Percentiles rank a stretch among this genome's conserved stretches.
Conservation (phyloP, 257 asterid species). For the Petunia secreta region DNA sequence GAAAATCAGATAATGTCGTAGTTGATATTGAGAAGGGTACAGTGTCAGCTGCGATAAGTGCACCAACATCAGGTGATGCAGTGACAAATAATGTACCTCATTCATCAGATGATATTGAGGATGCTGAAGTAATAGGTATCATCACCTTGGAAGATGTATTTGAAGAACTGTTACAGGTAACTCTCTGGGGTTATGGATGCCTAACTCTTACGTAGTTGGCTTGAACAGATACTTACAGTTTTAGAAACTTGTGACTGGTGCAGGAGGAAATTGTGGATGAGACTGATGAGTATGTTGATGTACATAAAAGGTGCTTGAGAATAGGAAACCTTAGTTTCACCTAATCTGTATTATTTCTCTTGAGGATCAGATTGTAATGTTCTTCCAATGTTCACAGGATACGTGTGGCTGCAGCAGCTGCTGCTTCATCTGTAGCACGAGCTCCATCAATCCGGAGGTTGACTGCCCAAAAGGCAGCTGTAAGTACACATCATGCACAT, state of each 20-base stretch:
- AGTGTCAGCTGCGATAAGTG: slow-evolving; percentile 39
- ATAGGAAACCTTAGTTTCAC: background rate
- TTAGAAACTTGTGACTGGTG: slow-evolving; percentile 24
- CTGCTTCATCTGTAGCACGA: slow-evolving; percentile 84
- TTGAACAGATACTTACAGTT: background rate
- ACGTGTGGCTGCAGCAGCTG: slow-evolving; percentile 92
- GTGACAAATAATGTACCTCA: slow-evolving; percentile 38
- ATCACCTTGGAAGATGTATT: slow-evolving; percentile 93
- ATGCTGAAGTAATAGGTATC: slow-evolving; percentile 81
- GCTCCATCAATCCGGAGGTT: slow-evolving; percentile 76
- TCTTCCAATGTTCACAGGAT: slow-evolving; percentile 52
- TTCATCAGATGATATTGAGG: slow-evolving; percentile 60
- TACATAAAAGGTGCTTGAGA: slow-evolving; percentile 67
- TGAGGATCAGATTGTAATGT: slow-evolving; percentile 12
- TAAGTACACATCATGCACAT: slow-evolving; percentile 42
- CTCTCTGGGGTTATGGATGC: background rate
- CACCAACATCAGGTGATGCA: slow-evolving; percentile 41
- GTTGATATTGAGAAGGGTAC: slow-evolving; percentile 62
- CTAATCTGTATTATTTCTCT: background rate
- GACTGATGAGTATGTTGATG: slow-evolving; percentile 90
- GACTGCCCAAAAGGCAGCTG: slow-evolving; percentile 60
- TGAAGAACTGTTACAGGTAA: slow-evolving; percentile 92
- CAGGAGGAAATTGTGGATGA: slow-evolving; percentile 97
- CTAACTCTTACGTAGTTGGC: background rate
- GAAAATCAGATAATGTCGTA: slow-evolving; percentile 46